Percentiles rank a stretch among this genome's conserved stretches.
phyloP scores from a whole-genome alignment of 345 rosid genomes.

The Populus deltoides region DNA sequence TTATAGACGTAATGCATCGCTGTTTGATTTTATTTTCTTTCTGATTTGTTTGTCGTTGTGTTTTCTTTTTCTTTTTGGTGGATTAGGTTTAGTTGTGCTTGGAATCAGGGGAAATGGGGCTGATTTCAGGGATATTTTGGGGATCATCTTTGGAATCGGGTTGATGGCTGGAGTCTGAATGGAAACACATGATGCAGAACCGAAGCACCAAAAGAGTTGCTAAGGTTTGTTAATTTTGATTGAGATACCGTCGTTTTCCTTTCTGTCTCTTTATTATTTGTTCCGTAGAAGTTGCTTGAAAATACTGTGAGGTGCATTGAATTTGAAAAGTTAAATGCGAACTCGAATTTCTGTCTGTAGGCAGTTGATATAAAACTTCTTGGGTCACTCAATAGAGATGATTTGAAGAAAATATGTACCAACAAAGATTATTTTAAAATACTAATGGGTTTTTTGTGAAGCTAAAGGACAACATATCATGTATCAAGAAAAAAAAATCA shows the following conservation, averaged over 20 bases:
- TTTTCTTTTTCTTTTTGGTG: neutral
- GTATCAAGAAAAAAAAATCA: too few relatives aligned
- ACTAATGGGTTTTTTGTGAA: neutral
- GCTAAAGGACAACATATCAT: neutral
- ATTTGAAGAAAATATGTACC: slow-evolving; percentile 87
- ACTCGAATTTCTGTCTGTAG: slow-evolving; percentile 34
- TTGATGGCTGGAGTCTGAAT: slow-evolving; percentile 65
- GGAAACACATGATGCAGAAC: slow-evolving; percentile 88
- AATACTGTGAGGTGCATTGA: neutral
- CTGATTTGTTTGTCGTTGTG: neutral
- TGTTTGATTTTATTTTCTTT: too few relatives aligned
- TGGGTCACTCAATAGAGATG: slow-evolving; percentile 30
- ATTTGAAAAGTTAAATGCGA: neutral
- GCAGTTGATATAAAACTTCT: slow-evolving; percentile 91
- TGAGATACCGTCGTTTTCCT: neutral
- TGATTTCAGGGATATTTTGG: slow-evolving; percentile 80
- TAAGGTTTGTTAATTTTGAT: slow-evolving; percentile 42
- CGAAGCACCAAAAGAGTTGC: slow-evolving; percentile 77
- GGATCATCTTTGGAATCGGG: slow-evolving; percentile 73
- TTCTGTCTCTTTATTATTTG: too few relatives aligned
- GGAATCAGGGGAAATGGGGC: slow-evolving; percentile 60
- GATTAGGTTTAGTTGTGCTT: neutral
- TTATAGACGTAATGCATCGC: neutral
- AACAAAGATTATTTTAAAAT: slow-evolving; percentile 51
- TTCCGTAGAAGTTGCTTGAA: too few relatives aligned